A percentile compares a stretch with the other conserved stretches of the same genome.
Conservation (phyloP, 495 filamentous ascomycete genomes). For the Penicillium flavigenum region DNA sequence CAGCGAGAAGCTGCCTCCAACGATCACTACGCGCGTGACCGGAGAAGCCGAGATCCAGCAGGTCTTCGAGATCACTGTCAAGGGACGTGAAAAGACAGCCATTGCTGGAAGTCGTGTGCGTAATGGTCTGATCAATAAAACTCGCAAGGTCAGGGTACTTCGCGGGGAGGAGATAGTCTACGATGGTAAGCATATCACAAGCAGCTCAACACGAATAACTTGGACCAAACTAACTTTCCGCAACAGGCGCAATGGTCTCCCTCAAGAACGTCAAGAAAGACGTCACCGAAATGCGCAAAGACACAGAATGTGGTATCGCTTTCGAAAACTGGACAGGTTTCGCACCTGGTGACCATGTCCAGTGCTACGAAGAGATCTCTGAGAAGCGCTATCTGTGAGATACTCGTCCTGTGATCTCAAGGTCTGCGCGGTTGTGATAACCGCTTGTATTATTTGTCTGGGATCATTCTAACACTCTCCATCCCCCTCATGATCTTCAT, state of each 20-base stretch:
- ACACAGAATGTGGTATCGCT: conserved; percentile 84
- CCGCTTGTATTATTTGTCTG: conserved; percentile 23
- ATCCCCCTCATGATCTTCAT: conserved; percentile 12
- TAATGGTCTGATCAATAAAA: conserved; percentile 68
- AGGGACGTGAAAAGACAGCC: conserved; percentile 62
- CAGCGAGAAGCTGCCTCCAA: conserved; percentile 63
- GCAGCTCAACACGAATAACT: neutral
- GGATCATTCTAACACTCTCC: conserved; percentile 6
- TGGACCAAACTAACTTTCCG: conserved; percentile 9
- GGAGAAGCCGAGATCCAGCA: conserved; percentile 87
- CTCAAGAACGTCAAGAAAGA: conserved; percentile 94
- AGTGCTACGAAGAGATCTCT: conserved; percentile 74
- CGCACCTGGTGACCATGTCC: conserved; percentile 77
- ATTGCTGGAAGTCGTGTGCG: conserved; percentile 88
- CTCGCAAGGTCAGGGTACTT: conserved; percentile 66
- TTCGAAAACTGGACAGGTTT: conserved; percentile 81
- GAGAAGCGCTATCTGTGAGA: conserved; percentile 62
- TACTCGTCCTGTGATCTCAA: neutral
- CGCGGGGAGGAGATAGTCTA: conserved; percentile 68
- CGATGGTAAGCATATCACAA: conserved; percentile 64
- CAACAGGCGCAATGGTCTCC: conserved; percentile 66
- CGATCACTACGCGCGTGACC: conserved; percentile 62
- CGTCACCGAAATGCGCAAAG: conserved; percentile 83
- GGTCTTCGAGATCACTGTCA: conserved; percentile 79
- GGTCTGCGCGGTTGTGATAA: conserved; percentile 7